Conservation (phyloP, 108 stramenopile species). For the Craspedostauros australis region DNA sequence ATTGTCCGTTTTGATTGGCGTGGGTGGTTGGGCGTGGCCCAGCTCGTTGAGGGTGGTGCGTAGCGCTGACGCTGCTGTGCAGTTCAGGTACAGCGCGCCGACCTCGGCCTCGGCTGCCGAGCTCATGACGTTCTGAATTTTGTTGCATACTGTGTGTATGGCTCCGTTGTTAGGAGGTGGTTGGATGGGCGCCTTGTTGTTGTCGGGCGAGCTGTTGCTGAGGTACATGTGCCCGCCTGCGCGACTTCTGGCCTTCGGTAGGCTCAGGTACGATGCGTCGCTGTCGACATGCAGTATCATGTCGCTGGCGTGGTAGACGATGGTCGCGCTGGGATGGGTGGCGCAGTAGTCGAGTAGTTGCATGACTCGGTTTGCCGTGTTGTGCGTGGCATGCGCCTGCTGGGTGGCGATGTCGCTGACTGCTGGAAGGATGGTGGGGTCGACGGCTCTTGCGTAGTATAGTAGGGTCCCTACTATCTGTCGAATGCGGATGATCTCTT, state of each 20-base stretch:
- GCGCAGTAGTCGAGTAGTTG: conserved; percentile 41
- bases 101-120: conserved; percentile 38
- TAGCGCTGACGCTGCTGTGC: conserved; percentile 12
- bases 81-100: conserved; percentile 22
- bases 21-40: conserved; percentile 40
- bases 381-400: conserved; percentile 23
- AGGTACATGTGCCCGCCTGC: conserved; percentile 22
- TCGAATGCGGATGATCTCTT: conserved; percentile 21
- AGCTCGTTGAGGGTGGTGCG: conserved; percentile 21
- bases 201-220: neutral
- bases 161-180: no score
- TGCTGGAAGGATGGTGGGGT: conserved; percentile 24
- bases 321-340: conserved; percentile 31
- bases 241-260: conserved; percentile 23
- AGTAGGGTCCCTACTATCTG: conserved; percentile 32
- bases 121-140: conserved; percentile 22
- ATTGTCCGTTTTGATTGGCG: conserved; percentile 42
- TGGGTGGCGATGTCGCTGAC: conserved; percentile 14
- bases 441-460: conserved; percentile 36
- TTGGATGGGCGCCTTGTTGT: conserved; percentile 4
- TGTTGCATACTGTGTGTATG: no score
- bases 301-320: conserved; percentile 29
- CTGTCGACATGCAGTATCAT: conserved; percentile 29
- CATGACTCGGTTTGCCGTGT: conserved; percentile 5
- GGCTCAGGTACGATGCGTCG: conserved; percentile 35